Conservation (phyloP, 768 basidiomycete genomes). For the Cantharellus cinnabarinus region DNA sequence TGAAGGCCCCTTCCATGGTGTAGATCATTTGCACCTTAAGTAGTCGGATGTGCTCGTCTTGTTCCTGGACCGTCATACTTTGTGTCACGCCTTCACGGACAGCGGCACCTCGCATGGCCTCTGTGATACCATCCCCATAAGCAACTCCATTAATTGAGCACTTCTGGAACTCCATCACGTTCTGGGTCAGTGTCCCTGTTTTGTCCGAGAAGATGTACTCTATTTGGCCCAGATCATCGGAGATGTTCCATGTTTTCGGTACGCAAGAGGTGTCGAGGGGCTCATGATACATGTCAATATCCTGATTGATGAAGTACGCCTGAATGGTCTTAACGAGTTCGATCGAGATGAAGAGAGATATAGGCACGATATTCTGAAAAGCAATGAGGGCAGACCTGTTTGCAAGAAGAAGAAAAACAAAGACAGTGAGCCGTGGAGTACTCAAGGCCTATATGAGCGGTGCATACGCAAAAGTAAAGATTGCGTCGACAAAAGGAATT, state of each 20-base stretch:
- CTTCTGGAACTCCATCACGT: constrained; percentile 96
- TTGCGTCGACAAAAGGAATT: constrained; percentile 43
- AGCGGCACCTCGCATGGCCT: constrained; percentile 84
- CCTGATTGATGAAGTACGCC: constrained; percentile 90
- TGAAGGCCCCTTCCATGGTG: constrained; percentile 57
- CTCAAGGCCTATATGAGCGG: background rate
- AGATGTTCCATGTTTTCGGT: constrained; percentile 97
- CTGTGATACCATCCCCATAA: constrained; percentile 89
- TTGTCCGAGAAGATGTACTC: constrained; percentile 91
- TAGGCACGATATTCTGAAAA: constrained; percentile 94
- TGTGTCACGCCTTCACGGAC: constrained; percentile 58
- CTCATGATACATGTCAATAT: constrained; percentile 89
- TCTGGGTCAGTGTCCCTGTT: constrained; percentile 93
- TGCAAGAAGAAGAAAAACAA: background rate
- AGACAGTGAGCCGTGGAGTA: background rate
- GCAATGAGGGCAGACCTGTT: constrained; percentile 76
- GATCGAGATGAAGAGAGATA: constrained; percentile 91
- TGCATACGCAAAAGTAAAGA: constrained; percentile 82
- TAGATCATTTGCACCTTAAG: constrained; percentile 62
- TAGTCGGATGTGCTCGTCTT: constrained; percentile 37
- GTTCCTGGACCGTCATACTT: constrained; percentile 45
- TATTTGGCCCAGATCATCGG: constrained; percentile 95
- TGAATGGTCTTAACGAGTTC: constrained; percentile 97
- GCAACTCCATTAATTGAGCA: constrained; percentile 67
- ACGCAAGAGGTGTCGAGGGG: constrained; percentile 74